A percentile compares a stretch with the other conserved stretches of the same genome.
Conservation (phyloP, 1,284 basidiomycete genomes). For the Mycena citricolor region DNA sequence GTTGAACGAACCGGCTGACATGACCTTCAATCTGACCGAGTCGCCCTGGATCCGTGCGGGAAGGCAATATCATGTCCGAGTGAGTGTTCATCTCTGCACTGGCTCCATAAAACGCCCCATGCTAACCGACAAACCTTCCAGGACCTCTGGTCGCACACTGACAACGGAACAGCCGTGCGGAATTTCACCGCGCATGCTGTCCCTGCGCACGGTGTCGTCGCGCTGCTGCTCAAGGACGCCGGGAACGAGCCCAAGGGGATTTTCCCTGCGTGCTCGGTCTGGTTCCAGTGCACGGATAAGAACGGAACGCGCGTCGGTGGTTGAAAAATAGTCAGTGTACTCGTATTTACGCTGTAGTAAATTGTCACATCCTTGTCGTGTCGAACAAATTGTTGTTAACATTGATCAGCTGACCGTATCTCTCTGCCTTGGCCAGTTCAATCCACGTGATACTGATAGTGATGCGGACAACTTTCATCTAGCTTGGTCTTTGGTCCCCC, state of each 20-base stretch:
- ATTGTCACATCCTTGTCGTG: too few species aligned
- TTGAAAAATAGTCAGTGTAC: too few species aligned
- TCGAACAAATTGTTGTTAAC: too few species aligned
- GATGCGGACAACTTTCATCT: too few species aligned
- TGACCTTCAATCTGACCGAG: conserved; percentile 66
- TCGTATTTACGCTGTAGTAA: too few species aligned
- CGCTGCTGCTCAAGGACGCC: conserved; percentile 61
- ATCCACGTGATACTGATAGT: too few species aligned
- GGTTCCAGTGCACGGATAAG: conserved; percentile 32
- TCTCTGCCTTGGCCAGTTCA: too few species aligned
- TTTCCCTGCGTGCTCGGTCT: conserved; percentile 47
- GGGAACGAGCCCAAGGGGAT: conserved; percentile 61
- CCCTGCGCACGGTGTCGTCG: conserved; percentile 69
- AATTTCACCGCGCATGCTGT: conserved; percentile 61
- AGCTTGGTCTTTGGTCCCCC: too few species aligned
- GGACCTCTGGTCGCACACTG: conserved; percentile 69
- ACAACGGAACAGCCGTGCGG: conserved; percentile 65
- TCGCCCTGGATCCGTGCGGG: conserved; percentile 71
- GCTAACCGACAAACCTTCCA: conserved; percentile 27
- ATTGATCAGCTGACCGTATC: too few species aligned
- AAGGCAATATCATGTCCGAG: conserved; percentile 58
- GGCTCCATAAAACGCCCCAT: background rate
- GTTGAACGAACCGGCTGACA: conserved; percentile 49
- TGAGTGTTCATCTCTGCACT: conserved; percentile 32
- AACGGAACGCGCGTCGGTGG: conserved; percentile 32